Evolutionary conservation across 2,329 filamentous ascomycete species (phyloP).

Genomic region (Stromatinia cepivora): DNA sequence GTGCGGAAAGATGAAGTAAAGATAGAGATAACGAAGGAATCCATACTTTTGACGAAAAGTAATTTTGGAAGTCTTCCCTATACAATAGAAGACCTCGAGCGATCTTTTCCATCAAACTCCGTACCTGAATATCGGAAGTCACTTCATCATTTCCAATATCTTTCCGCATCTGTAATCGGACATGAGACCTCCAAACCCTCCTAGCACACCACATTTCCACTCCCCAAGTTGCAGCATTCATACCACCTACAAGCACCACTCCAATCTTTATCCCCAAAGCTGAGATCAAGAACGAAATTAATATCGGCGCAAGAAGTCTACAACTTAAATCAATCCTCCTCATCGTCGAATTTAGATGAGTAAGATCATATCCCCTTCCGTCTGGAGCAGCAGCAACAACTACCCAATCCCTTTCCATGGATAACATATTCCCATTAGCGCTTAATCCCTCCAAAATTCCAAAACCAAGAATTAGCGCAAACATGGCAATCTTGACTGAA

Average conservation of each 20-base stretch:
- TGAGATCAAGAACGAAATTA: conserved; percentile 50
- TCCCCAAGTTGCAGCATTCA: conserved; percentile 47
- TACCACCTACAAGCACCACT: conserved; percentile 48
- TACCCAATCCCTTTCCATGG: conserved; percentile 52
- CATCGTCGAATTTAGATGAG: conserved; percentile 54
- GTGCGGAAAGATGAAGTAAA: conserved; percentile 55
- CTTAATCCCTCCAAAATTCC: conserved; percentile 47
- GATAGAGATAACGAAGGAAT: conserved; percentile 51
- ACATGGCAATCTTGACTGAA: conserved; percentile 39
- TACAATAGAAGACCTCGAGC: conserved; percentile 31
- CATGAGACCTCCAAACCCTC: conserved; percentile 45
- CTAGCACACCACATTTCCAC: conserved; percentile 46
- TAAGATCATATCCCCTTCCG: conserved; percentile 43
- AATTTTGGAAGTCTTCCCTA: conserved; percentile 41
- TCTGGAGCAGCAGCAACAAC: conserved; percentile 42
- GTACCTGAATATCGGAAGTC: background rate
- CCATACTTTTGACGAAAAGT: conserved; percentile 45
- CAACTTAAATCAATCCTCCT: conserved; percentile 58
- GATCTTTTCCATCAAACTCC: conserved; percentile 9
- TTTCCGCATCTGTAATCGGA: conserved; percentile 39
- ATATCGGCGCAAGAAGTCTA: conserved; percentile 55
- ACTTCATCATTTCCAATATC: background rate
- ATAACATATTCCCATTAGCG: conserved; percentile 47
- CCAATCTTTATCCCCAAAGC: conserved; percentile 47
- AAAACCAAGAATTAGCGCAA: conserved; percentile 43